phyloP scores from a whole-genome alignment of 352 stramenopile genomes.

The Peronospora belbahrii region DNA sequence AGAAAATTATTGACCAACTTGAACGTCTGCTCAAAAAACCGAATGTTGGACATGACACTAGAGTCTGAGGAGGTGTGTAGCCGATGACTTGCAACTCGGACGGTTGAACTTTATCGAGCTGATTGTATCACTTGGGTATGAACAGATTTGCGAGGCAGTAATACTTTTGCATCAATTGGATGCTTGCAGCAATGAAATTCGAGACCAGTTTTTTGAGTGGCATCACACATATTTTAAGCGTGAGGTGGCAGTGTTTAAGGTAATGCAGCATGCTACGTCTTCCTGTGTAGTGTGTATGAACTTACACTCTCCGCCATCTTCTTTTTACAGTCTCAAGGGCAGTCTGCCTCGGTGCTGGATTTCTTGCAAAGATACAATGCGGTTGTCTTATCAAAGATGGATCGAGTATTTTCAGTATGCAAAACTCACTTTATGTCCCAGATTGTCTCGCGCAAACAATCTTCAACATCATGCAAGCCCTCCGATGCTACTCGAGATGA shows the following conservation, averaged over 20 bases:
- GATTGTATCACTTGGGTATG: neutral
- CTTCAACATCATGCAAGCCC: constrained; percentile 23
- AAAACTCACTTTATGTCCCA: constrained; percentile 57
- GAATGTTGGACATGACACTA: constrained; percentile 37
- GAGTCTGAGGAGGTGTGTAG: constrained; percentile 41
- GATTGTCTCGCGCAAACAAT: constrained; percentile 32
- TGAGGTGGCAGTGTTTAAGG: constrained; percentile 41
- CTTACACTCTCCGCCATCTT: neutral
- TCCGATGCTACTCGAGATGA: constrained; percentile 51
- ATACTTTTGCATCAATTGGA: constrained; percentile 56
- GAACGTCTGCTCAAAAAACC: constrained; percentile 49
- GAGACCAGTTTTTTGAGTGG: constrained; percentile 81
- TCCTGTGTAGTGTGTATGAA: neutral
- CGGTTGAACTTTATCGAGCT: neutral
- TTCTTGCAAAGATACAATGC: constrained; percentile 52
- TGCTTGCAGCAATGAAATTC: constrained; percentile 64
- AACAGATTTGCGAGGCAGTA: constrained; percentile 55
- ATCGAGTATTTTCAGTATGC: constrained; percentile 55
- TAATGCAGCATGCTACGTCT: constrained; percentile 4
- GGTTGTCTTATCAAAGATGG: constrained; percentile 43
- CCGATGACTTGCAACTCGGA: neutral
- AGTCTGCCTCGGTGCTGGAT: constrained; percentile 39
- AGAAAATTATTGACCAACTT: constrained; percentile 80
- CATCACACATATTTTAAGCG: constrained; percentile 68
- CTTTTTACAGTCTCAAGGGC: constrained; percentile 15